phyloP scores from a whole-genome alignment of 805 yeast species.

The Diddensiella transvaalensis region DNA sequence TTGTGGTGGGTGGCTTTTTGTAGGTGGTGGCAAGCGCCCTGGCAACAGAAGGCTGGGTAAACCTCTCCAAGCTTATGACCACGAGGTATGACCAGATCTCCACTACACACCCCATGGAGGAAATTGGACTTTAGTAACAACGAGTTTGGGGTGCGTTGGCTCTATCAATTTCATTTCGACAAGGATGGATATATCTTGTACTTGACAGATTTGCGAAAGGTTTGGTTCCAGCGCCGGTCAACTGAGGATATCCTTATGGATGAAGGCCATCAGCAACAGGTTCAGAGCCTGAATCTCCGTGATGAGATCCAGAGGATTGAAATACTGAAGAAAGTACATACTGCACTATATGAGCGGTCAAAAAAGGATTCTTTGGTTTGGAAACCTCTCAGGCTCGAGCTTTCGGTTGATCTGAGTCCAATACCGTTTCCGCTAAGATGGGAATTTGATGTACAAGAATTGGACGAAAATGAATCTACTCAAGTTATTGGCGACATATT shows the following conservation, averaged over 20 bases:
- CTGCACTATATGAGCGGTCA: background rate
- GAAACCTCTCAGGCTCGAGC: background rate
- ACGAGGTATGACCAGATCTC: no score
- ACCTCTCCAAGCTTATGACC: no score
- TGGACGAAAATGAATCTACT: background rate
- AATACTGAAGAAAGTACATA: background rate
- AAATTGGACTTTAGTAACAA: background rate
- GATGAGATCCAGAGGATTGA: background rate
- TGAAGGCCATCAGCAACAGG: background rate
- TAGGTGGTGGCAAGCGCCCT: no score
- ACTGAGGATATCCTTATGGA: background rate
- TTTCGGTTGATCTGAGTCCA: conserved; percentile 10
- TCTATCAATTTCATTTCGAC: background rate
- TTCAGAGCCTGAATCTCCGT: background rate
- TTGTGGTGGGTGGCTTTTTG: no score
- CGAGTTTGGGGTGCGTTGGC: background rate
- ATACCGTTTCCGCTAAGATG: conserved; percentile 12
- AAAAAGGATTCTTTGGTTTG: background rate
- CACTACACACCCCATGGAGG: no score
- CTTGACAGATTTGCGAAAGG: conserved; percentile 1
- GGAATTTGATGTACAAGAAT: conserved; percentile 7
- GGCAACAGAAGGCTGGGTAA: no score
- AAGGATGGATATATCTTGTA: conserved; percentile 1
- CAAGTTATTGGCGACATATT: background rate
- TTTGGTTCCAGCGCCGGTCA: conserved; percentile 5